A percentile compares a stretch with the other conserved stretches of the same genome.
phyloP scores from a whole-genome alignment of 345 rosid species.

The Mallotus nudiflorus region DNA sequence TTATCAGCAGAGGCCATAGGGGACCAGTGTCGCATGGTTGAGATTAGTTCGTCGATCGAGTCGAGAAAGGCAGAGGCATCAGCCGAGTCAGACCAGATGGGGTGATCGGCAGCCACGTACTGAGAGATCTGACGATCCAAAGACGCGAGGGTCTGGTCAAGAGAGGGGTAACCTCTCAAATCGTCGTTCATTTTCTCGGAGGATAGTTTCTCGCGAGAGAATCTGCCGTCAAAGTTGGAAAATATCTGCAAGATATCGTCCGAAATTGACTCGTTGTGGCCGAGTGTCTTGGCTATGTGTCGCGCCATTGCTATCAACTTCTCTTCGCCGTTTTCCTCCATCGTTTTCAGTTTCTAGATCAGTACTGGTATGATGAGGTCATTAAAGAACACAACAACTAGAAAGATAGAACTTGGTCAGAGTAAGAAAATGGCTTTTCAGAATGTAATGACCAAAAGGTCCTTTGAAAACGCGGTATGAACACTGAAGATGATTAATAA shows the following conservation, averaged over 20 bases:
- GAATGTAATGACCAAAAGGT: neutral
- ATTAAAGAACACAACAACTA: neutral
- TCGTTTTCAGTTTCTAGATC: neutral
- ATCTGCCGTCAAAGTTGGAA: conserved; percentile 85
- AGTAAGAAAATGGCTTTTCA: too few species aligned
- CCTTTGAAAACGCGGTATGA: conserved; percentile 16
- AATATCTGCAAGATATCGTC: conserved; percentile 91
- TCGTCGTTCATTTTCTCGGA: conserved; percentile 34
- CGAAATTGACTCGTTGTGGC: conserved; percentile 78
- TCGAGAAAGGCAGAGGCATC: conserved; percentile 76
- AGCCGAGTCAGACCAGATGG: conserved; percentile 84
- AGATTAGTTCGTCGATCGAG: conserved; percentile 64
- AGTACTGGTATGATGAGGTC: too few species aligned
- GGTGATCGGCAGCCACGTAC: conserved; percentile 57
- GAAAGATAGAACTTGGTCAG: too few species aligned
- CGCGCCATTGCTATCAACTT: conserved; percentile 84
- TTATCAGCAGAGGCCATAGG: conserved; percentile 50
- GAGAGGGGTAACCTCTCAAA: conserved; percentile 12
- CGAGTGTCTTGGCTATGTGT: conserved; percentile 88
- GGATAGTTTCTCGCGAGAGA: conserved; percentile 78
- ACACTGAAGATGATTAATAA: neutral
- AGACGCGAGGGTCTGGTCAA: conserved; percentile 51
- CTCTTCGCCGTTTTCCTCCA: conserved; percentile 79
- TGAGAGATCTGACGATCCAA: conserved; percentile 76
- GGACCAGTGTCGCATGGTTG: conserved; percentile 49